A percentile compares a stretch with the other conserved stretches of the same genome.
phyloP scores from a whole-genome alignment of 352 stramenopile species.

The Pythium insidiosum region DNA sequence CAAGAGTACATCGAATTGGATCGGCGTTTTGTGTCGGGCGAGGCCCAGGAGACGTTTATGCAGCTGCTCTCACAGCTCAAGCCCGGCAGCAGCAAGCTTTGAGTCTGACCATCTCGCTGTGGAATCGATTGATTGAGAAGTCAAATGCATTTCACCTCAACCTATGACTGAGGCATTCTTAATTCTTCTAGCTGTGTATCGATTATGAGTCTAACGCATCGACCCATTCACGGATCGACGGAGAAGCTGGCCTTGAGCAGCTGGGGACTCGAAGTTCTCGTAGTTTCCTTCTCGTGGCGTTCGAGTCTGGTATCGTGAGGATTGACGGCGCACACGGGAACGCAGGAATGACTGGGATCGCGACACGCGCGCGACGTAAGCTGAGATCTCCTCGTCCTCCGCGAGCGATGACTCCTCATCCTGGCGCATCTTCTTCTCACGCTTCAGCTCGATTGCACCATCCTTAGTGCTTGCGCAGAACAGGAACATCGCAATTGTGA shows the following conservation, averaged over 20 bases:
- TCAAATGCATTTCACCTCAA: no score
- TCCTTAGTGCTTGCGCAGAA: slow-evolving; percentile 74
- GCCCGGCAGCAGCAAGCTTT: slow-evolving; percentile 14
- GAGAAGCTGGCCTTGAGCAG: slow-evolving; percentile 11
- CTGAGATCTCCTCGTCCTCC: slow-evolving; percentile 30
- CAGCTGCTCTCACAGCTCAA: slow-evolving; percentile 11
- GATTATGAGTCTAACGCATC: background rate
- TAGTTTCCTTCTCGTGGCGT: slow-evolving; percentile 60
- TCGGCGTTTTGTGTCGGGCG: slow-evolving; percentile 32
- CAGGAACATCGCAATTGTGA: slow-evolving; percentile 73
- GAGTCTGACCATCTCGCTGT: no score
- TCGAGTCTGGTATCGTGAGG: slow-evolving; percentile 36
- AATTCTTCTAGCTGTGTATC: no score
- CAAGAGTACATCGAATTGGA: slow-evolving; percentile 64
- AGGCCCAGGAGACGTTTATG: slow-evolving; percentile 23
- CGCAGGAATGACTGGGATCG: slow-evolving; percentile 79
- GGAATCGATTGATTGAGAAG: no score
- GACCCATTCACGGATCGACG: slow-evolving; percentile 17
- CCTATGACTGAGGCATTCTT: no score
- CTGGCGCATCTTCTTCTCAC: slow-evolving; percentile 72
- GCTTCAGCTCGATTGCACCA: slow-evolving; percentile 81
- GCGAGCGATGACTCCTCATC: slow-evolving; percentile 29
- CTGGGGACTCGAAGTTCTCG: slow-evolving; percentile 76
- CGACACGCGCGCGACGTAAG: slow-evolving; percentile 43
- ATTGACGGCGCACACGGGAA: slow-evolving; percentile 51